A percentile compares a stretch with the other conserved stretches of the same genome.
These are phyloP conservation scores for Mucuna pruriens DNA, from an alignment of 306 rosid genomes.

Conservation along the genomic window DNA sequence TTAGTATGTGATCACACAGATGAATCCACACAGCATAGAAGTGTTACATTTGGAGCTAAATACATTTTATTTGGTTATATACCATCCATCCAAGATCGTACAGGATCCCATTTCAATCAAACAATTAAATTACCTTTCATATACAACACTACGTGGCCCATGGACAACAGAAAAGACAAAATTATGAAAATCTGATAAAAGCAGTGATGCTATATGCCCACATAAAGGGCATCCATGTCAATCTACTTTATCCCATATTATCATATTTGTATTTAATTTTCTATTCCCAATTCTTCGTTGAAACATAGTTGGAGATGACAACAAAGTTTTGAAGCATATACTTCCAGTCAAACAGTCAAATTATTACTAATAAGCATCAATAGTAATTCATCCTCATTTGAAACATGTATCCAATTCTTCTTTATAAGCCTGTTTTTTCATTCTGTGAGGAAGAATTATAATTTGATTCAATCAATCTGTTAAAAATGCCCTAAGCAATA, in stretches of 20 bases:
- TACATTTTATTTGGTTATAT: background rate
- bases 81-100: background rate
- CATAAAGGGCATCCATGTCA: conserved; percentile 10
- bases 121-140: background rate
- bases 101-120: background rate
- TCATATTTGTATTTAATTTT: background rate
- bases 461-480: conserved; percentile 18
- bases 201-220: background rate
- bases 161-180: conserved; percentile 15
- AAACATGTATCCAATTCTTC: background rate
- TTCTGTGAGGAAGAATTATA: background rate
- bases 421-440: background rate
- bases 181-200: background rate
- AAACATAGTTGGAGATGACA: conserved; percentile 18
- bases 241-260: background rate
- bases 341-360: conserved; percentile 3
- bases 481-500: background rate
- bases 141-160: background rate
- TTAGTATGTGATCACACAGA: background rate
- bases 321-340: conserved; percentile 18
- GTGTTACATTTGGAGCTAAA: background rate
- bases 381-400: conserved; percentile 16
- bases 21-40: background rate
- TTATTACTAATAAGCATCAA: conserved; percentile 17
- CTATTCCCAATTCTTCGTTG: background rate